These are phyloP conservation scores for Clavariopsis aquatica DNA, from an alignment of 495 filamentous ascomycete species.

Conservation along the genomic window DNA sequence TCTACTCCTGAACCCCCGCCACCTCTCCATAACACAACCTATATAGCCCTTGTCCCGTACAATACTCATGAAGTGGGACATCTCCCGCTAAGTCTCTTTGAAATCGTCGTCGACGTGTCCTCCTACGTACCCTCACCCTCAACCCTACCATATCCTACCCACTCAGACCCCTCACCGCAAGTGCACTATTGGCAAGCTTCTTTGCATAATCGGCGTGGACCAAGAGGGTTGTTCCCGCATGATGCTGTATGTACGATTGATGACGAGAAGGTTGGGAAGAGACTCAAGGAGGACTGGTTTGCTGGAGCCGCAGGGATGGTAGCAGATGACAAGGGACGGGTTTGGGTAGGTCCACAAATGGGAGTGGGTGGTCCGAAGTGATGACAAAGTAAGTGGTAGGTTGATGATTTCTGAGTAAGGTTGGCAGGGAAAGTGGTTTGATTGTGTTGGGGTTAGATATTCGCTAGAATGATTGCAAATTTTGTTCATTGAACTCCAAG, in stretches of 20 bases:
- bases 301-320: background rate
- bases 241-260: background rate
- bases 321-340: conserved; percentile 5
- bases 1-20: background rate
- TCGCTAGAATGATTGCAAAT: background rate
- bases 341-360: conserved; percentile 11
- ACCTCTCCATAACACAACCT: background rate
- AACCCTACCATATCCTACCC: background rate
- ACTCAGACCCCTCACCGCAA: background rate
- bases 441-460: background rate
- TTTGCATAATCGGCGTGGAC: background rate
- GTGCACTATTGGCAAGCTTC: conserved; percentile 8
- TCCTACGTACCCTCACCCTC: background rate
- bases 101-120: background rate
- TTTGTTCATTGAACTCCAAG: no score
- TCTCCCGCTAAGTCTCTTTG: background rate
- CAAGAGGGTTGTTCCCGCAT: conserved; percentile 2
- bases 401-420: conserved; percentile 2
- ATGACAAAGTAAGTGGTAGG: conserved; percentile 11
- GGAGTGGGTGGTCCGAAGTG: background rate
- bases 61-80: background rate
- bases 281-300: conserved; percentile 6
- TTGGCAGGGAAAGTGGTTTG: background rate
- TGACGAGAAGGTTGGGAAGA: conserved; percentile 6
- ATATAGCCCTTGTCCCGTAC: conserved; percentile 2